Conservation (phyloP, 2,329 filamentous ascomycete genomes). For the Fusarium keratoplasticum region DNA sequence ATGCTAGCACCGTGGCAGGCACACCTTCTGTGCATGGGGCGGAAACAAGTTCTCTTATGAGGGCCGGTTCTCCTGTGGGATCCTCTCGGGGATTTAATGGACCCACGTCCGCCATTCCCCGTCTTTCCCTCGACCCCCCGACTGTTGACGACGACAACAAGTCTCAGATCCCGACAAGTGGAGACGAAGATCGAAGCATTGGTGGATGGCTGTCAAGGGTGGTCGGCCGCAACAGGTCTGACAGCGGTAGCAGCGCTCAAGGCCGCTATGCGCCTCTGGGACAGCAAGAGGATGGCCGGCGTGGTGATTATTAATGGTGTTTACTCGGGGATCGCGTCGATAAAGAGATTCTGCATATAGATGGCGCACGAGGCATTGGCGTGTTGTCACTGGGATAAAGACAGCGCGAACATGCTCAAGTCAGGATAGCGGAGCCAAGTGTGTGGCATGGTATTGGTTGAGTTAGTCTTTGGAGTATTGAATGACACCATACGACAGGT, state of each 20-base stretch:
- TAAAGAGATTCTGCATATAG: constrained; percentile 54
- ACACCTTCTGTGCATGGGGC: constrained; percentile 82
- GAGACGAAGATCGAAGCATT: constrained; percentile 56
- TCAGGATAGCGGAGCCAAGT: constrained; percentile 22
- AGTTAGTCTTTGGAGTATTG: constrained; percentile 6
- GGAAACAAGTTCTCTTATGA: constrained; percentile 86
- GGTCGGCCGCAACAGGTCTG: constrained; percentile 53
- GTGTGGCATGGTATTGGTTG: constrained; percentile 13
- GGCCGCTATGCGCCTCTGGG: constrained; percentile 57
- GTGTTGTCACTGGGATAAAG: constrained; percentile 33
- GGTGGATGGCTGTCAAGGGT: constrained; percentile 63
- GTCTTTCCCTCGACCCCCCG: constrained; percentile 84
- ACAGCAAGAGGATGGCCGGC: constrained; percentile 53
- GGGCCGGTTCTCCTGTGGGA: constrained; percentile 77
- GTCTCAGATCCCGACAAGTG: constrained; percentile 49
- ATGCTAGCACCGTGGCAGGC: constrained; percentile 83
- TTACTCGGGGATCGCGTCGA: constrained; percentile 34
- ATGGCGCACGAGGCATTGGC: constrained; percentile 43
- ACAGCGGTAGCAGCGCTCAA: constrained; percentile 53
- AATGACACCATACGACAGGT: constrained; percentile 24
- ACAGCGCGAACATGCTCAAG: constrained; percentile 14
- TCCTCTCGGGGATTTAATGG: constrained; percentile 74
- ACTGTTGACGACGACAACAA: constrained; percentile 65
- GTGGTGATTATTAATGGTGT: constrained; percentile 41
- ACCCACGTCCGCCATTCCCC: constrained; percentile 78